A percentile compares a stretch with the other conserved stretches of the same genome.
phyloP scores from a whole-genome alignment of 306 rosid species.

The Cucumis cinereus region DNA sequence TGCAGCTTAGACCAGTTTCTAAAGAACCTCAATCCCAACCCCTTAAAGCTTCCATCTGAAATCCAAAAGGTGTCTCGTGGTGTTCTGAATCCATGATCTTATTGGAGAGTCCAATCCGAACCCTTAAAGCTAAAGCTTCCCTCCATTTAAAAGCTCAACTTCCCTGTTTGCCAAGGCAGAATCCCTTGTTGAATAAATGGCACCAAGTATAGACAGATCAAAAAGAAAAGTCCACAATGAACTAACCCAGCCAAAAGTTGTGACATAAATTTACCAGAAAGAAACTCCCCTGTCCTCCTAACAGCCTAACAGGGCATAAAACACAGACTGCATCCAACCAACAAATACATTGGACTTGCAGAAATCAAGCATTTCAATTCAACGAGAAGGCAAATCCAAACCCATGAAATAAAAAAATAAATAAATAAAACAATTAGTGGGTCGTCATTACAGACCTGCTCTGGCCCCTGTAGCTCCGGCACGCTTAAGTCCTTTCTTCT shows the following conservation, averaged over 20 bases:
- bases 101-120: background rate
- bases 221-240: background rate
- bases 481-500: slow-evolving; percentile 88
- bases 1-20: background rate
- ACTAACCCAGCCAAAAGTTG: background rate
- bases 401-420: background rate
- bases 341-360: background rate
- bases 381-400: background rate
- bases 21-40: background rate
- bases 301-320: background rate
- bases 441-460: slow-evolving; percentile 40
- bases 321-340: background rate
- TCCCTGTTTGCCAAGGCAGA: background rate
- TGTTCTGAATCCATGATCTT: background rate
- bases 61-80: background rate
- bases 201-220: background rate
- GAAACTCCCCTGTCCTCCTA: background rate
- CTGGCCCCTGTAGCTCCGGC: slow-evolving; percentile 68
- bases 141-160: background rate
- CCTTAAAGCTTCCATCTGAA: background rate
- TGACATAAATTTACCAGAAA: background rate
- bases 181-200: background rate
- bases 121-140: background rate
- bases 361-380: background rate
- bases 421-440: background rate